Conservation (phyloP, 1,284 basidiomycete genomes). For the Ustilago sp. region DNA sequence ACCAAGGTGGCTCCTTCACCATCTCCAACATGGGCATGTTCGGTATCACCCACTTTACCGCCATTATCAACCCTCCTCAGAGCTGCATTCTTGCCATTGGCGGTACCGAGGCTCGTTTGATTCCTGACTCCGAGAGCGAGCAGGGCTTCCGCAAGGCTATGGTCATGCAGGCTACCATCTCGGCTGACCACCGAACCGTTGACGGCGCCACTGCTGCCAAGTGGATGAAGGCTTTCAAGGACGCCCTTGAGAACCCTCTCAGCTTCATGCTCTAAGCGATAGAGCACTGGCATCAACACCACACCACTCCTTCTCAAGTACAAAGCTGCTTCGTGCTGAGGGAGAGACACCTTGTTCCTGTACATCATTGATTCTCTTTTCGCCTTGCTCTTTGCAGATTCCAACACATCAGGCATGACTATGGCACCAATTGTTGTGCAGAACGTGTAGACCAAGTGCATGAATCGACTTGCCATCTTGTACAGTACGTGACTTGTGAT, state of each 20-base stretch:
- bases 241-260: slow-evolving; percentile 95
- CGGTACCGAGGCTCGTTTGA: slow-evolving; percentile 84
- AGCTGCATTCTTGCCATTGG: slow-evolving; percentile 97
- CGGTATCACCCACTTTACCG: slow-evolving; percentile 90
- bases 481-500: too few species aligned
- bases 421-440: background rate
- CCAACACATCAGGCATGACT: slow-evolving; percentile 13
- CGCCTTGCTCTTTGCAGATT: slow-evolving; percentile 12
- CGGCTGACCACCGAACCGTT: slow-evolving; percentile 86
- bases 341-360: slow-evolving; percentile 4
- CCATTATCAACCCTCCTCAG: slow-evolving; percentile 99
- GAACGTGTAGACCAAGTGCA: too few species aligned
- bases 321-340: background rate
- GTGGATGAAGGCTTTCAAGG: slow-evolving; percentile 87
- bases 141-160: slow-evolving; percentile 78
- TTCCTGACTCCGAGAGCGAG: slow-evolving; percentile 83
- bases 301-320: background rate
- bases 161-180: slow-evolving; percentile 95
- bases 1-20: slow-evolving; percentile 97
- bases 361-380: slow-evolving; percentile 18
- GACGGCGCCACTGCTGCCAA: slow-evolving; percentile 73
- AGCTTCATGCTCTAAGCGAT: slow-evolving; percentile 61
- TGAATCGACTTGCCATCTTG: too few species aligned
- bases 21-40: slow-evolving; percentile 99
- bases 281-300: background rate